A percentile compares a stretch with the other conserved stretches of the same genome.
Evolutionary conservation across 352 stramenopile species (phyloP).

Genomic region (Phytophthora sp.): DNA sequence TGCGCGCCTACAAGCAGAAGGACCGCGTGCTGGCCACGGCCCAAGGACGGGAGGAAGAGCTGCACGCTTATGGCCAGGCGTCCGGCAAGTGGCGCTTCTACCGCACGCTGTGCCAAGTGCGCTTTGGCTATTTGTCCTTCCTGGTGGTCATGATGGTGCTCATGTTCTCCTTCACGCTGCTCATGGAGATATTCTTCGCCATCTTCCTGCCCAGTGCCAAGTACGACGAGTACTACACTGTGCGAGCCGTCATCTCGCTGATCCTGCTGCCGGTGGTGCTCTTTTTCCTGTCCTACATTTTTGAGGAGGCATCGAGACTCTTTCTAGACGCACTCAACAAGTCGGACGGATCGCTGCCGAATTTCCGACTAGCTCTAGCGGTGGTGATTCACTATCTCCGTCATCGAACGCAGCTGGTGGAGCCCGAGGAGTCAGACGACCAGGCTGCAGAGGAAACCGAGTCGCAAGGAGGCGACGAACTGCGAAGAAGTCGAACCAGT

Average conservation of each 20-base stretch:
- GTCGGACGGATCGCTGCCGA: constrained; percentile 68
- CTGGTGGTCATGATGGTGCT: constrained; percentile 85
- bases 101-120: constrained; percentile 74
- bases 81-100: constrained; percentile 68
- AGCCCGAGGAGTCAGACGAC: constrained; percentile 21
- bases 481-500: constrained; percentile 30
- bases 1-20: constrained; percentile 37
- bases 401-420: constrained; percentile 60
- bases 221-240: constrained; percentile 68
- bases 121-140: constrained; percentile 81
- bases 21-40: constrained; percentile 54
- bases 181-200: constrained; percentile 89
- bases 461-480: constrained; percentile 10
- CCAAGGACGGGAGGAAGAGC: constrained; percentile 62
- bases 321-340: constrained; percentile 82
- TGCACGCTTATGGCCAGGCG: constrained; percentile 50
- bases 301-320: constrained; percentile 68
- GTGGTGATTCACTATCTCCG: constrained; percentile 84
- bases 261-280: constrained; percentile 65
- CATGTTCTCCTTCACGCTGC: constrained; percentile 84
- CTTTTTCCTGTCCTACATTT: constrained; percentile 85
- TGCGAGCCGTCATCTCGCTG: constrained; percentile 63
- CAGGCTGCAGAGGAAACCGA: constrained; percentile 5
- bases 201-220: constrained; percentile 84
- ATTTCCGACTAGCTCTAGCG: constrained; percentile 77